A percentile compares a stretch with the other conserved stretches of the same genome.
Evolutionary conservation across 148 eudicot species (phyloP).

Genomic region (Limonium bicolor): DNA sequence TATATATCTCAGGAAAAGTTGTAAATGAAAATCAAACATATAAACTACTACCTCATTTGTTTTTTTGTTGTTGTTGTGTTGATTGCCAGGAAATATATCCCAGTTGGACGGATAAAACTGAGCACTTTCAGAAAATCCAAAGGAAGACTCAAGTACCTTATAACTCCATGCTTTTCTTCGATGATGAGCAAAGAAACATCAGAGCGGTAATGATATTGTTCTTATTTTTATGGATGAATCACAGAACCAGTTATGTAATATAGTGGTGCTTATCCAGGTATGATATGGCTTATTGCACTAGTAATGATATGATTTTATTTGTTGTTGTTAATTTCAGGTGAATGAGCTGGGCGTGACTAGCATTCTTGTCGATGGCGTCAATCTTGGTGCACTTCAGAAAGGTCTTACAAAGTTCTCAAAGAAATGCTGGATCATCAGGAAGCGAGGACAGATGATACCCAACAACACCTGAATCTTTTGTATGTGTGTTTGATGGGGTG

Average conservation of each 20-base stretch:
- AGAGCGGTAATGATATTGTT: constrained; percentile 28
- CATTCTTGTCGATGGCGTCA: constrained; percentile 63
- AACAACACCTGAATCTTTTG: no score
- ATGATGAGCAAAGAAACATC: constrained; percentile 85
- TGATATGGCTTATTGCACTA: not conserved
- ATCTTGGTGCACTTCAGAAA: constrained; percentile 48
- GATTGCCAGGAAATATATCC: constrained; percentile 70
- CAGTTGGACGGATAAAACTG: constrained; percentile 96
- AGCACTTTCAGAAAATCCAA: constrained; percentile 78
- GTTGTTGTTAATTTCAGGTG: constrained; percentile 20
- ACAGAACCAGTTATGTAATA: not conserved
- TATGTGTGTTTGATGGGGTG: no score
- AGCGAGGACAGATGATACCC: constrained; percentile 8
- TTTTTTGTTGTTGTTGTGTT: no score
- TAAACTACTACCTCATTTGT: not conserved
- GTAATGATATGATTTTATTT: not conserved
- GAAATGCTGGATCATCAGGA: constrained; percentile 22
- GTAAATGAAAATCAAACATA: no score
- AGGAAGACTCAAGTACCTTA: constrained; percentile 64
- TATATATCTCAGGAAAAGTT: no score
- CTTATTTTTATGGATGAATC: not conserved
- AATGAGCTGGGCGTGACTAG: constrained; percentile 78
- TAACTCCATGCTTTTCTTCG: constrained; percentile 86
- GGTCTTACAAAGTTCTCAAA: constrained; percentile 53
- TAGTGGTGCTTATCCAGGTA: not conserved